Conservation (phyloP, 2,329 filamentous ascomycete species). For the Fusarium sp. region DNA sequence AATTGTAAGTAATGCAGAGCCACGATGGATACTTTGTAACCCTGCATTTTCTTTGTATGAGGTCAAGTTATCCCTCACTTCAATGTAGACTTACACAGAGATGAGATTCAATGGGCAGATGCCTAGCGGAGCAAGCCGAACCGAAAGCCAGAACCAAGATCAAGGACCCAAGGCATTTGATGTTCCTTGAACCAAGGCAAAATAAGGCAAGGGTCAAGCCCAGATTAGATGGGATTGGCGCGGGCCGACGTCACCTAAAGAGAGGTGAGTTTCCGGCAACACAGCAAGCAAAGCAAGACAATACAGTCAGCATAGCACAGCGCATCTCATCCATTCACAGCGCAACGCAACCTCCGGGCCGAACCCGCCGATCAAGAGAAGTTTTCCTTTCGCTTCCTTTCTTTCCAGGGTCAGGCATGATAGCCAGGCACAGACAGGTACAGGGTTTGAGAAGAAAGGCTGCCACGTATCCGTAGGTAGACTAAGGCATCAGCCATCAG, state of each 20-base stretch:
- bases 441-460: slow-evolving; percentile 8
- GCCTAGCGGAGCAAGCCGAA: slow-evolving; percentile 22
- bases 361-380: slow-evolving; percentile 31
- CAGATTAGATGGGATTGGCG: not conserved
- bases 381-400: slow-evolving; percentile 1
- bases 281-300: not conserved
- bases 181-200: slow-evolving; percentile 14
- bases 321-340: not conserved
- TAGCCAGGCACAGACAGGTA: slow-evolving; percentile 19
- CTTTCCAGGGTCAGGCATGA: slow-evolving; percentile 3
- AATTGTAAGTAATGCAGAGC: slow-evolving; percentile 11
- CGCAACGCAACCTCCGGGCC: slow-evolving; percentile 23
- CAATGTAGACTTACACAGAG: slow-evolving; percentile 4
- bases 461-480: slow-evolving; percentile 26
- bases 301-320: not conserved
- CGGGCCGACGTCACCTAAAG: slow-evolving; percentile 30
- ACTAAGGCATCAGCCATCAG: not conserved
- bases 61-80: not conserved
- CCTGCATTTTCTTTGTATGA: not conserved
- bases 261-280: slow-evolving; percentile 21
- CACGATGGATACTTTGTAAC: slow-evolving; percentile 20
- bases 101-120: not conserved
- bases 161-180: slow-evolving; percentile 2
- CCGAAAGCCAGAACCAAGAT: not conserved
- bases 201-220: not conserved